phyloP scores from a whole-genome alignment of 2,329 filamentous ascomycete genomes.

The Trichoderma gracile region DNA sequence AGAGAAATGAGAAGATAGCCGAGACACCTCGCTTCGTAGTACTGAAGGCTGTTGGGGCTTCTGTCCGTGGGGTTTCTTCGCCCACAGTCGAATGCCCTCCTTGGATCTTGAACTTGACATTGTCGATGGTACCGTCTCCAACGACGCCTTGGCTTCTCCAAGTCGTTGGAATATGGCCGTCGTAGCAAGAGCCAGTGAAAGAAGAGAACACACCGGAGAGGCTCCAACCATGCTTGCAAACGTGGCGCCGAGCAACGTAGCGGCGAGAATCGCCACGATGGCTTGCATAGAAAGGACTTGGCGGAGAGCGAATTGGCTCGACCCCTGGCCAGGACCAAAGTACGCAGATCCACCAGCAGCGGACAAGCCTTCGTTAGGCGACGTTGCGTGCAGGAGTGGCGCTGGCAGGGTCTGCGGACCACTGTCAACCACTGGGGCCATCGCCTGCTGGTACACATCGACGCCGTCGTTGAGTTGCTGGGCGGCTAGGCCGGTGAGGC shows the following conservation, averaged over 20 bases:
- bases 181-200: neutral
- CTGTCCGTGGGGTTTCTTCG: neutral
- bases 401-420: neutral
- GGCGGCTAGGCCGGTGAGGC: neutral
- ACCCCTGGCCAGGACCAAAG: neutral
- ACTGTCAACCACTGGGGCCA: neutral
- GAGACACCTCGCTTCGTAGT: neutral
- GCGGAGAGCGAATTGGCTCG: neutral
- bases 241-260: neutral
- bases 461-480: neutral
- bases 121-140: neutral
- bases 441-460: neutral
- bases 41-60: neutral
- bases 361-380: neutral
- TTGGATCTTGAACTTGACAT: slow-evolving; percentile 10
- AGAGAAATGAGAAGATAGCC: slow-evolving; percentile 11
- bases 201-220: neutral
- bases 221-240: neutral
- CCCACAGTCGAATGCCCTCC: neutral
- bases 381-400: neutral
- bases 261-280: neutral
- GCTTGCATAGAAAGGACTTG: neutral
- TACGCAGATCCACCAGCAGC: neutral
- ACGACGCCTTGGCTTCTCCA: no score
- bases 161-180: neutral